A percentile compares a stretch with the other conserved stretches of the same genome.
Evolutionary conservation across 805 yeast genomes (phyloP).

Genomic region (Teunomyces atbi): DNA sequence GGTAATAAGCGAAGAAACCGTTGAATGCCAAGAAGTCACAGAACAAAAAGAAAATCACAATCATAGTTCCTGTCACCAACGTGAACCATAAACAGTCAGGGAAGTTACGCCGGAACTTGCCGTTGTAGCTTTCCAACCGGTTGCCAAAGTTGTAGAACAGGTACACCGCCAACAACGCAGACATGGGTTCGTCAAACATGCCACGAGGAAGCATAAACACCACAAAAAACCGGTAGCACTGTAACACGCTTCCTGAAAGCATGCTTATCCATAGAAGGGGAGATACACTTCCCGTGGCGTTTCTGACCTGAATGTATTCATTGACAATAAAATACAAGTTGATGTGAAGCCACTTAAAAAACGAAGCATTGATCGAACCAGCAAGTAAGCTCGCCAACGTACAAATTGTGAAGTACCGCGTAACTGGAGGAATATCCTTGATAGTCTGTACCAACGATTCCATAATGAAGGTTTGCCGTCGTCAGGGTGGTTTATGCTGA

Average conservation of each 20-base stretch:
- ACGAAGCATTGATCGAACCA: neutral
- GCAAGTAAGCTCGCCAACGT: slow-evolving; percentile 35
- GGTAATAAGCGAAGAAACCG: slow-evolving; percentile 18
- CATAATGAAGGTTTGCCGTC: no score
- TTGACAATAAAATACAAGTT: neutral
- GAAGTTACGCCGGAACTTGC: slow-evolving; percentile 46
- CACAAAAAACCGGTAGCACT: slow-evolving; percentile 48
- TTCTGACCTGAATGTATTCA: neutral
- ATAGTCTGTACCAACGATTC: slow-evolving; percentile 18
- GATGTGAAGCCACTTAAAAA: neutral
- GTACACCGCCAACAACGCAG: slow-evolving; percentile 48
- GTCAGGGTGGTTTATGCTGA: no score
- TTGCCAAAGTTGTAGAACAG: slow-evolving; percentile 56
- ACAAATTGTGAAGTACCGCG: slow-evolving; percentile 52
- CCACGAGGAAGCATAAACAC: slow-evolving; percentile 48
- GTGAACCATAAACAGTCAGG: slow-evolving; percentile 60
- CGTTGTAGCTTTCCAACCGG: slow-evolving; percentile 47
- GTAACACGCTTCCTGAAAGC: slow-evolving; percentile 17
- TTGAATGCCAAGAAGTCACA: slow-evolving; percentile 19
- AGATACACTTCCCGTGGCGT: neutral
- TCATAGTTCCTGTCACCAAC: slow-evolving; percentile 47
- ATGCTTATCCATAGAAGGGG: neutral
- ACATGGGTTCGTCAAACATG: slow-evolving; percentile 19
- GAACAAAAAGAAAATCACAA: slow-evolving; percentile 25
- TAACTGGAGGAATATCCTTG: slow-evolving; percentile 55